Evolutionary conservation across 2,329 filamentous ascomycete species (phyloP).

Genomic region (Fusarium tricinctum): DNA sequence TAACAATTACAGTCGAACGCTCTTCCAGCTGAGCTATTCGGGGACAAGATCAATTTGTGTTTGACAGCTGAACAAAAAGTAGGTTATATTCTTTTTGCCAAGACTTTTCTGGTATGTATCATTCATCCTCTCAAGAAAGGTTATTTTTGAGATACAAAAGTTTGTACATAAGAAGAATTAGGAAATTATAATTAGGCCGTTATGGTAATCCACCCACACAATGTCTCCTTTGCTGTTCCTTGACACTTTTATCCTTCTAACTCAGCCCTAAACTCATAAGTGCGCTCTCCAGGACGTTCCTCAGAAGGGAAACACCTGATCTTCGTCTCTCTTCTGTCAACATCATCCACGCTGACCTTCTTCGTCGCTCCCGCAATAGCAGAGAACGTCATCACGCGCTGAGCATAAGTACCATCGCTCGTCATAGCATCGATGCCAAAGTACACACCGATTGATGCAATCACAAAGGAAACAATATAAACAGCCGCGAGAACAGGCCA

Average conservation of each 20-base stretch:
- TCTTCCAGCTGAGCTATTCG: conserved; percentile 30
- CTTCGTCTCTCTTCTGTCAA: conserved; percentile 22
- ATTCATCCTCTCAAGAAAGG: too few species aligned
- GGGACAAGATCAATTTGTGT: conserved; percentile 15
- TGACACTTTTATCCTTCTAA: conserved; percentile 12
- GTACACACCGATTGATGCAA: conserved; percentile 33
- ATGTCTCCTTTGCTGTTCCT: not conserved
- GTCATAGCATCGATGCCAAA: conserved; percentile 34
- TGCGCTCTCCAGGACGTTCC: conserved; percentile 8
- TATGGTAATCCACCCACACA: too few species aligned
- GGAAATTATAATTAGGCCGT: not conserved
- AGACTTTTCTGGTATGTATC: too few species aligned
- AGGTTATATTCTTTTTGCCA: too few species aligned
- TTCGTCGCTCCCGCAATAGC: conserved; percentile 37
- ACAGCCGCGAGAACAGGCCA: conserved; percentile 23
- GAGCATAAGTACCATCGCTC: conserved; percentile 18
- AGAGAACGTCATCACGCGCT: conserved; percentile 41
- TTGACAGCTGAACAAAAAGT: too few species aligned
- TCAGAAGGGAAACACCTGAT: conserved; percentile 34
- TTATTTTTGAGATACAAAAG: too few species aligned
- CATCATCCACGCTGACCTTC: conserved; percentile 26
- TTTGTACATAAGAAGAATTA: not conserved
- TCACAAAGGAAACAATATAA: conserved; percentile 20
- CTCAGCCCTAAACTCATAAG: conserved; percentile 38
- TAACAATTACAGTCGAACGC: conserved; percentile 28